Percentiles rank a stretch among this genome's conserved stretches.
Conservation (phyloP, 257 asterid genomes). For the Solanum etuberosum region DNA sequence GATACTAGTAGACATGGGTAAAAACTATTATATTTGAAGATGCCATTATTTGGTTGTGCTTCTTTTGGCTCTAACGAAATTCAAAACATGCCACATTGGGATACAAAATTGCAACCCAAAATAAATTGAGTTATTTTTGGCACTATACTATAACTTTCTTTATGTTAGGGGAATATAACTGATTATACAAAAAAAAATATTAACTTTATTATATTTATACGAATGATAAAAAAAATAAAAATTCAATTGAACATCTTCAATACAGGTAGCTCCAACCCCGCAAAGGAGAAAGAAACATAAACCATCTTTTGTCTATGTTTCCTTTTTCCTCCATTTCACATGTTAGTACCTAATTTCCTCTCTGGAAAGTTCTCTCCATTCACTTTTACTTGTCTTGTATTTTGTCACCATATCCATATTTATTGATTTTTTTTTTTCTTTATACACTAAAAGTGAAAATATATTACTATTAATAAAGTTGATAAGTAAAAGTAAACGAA, state of each 20-base stretch:
- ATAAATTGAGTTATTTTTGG: background rate
- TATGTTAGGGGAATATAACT: background rate
- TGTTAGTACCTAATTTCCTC: background rate
- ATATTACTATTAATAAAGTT: too few species aligned
- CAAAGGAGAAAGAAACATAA: background rate
- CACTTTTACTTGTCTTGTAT: background rate
- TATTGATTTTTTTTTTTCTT: background rate
- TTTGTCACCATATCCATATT: background rate
- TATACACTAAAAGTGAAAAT: background rate
- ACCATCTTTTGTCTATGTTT: constrained; percentile 13
- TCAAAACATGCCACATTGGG: background rate
- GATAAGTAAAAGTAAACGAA: background rate
- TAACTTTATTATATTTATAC: too few species aligned
- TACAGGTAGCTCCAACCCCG: background rate
- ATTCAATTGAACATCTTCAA: background rate
- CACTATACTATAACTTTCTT: background rate
- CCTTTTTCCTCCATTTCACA: background rate
- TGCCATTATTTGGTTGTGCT: background rate
- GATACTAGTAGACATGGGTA: background rate
- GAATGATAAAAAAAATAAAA: background rate
- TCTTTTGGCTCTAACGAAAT: background rate
- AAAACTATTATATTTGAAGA: background rate
- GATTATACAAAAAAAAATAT: background rate
- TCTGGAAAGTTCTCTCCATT: background rate
- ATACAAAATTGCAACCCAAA: background rate